Conservation (phyloP, 441 rosid genomes). For the Manihot esculenta region DNA sequence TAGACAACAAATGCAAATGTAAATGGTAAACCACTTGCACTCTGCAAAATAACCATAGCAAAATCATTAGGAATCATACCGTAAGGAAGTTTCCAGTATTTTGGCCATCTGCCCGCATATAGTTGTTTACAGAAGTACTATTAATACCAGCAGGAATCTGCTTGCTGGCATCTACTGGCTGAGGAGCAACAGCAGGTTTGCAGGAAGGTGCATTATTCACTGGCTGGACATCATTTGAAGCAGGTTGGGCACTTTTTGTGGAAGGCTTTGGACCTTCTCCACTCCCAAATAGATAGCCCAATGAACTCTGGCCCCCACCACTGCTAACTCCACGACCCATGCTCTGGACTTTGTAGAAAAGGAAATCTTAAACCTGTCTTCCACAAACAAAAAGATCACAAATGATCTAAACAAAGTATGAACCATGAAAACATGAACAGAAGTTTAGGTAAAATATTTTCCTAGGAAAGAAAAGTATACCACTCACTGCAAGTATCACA, state of each 20-base stretch:
- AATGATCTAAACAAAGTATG: background rate
- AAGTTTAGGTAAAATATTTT: background rate
- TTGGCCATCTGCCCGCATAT: constrained; percentile 78
- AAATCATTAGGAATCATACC: constrained; percentile 36
- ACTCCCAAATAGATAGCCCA: constrained; percentile 63
- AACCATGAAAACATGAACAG: background rate
- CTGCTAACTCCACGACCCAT: constrained; percentile 82
- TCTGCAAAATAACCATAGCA: background rate
- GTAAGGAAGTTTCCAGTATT: constrained; percentile 88
- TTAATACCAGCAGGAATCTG: constrained; percentile 72
- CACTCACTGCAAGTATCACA: background rate
- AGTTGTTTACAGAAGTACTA: constrained; percentile 67
- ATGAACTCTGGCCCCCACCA: constrained; percentile 83
- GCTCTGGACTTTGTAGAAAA: constrained; percentile 5
- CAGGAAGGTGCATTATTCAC: constrained; percentile 33
- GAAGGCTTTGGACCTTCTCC: constrained; percentile 68
- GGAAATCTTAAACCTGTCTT: constrained; percentile 5
- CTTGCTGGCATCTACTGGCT: constrained; percentile 50
- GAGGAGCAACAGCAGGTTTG: constrained; percentile 44
- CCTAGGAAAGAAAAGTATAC: too few species aligned
- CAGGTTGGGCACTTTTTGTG: constrained; percentile 30
- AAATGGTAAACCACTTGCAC: constrained; percentile 1
- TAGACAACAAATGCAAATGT: constrained; percentile 1
- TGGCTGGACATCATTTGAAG: constrained; percentile 39
- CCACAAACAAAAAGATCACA: background rate